Base-by-base conservation (phyloP, 305 asterid species). In the Galium porrigens region DNA sequence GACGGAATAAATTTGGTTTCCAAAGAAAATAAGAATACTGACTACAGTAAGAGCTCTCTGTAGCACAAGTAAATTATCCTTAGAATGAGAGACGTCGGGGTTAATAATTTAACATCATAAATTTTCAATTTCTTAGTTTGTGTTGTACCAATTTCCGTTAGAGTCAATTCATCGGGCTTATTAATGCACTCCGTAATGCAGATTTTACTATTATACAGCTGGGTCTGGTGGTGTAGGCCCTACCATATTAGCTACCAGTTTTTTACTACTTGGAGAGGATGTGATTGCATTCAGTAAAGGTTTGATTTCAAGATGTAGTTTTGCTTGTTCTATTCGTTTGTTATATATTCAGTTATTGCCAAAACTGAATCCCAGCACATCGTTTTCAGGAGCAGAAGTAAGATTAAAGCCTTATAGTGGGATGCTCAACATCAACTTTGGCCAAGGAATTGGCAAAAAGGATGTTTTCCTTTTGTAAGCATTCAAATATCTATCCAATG, bases 211-310 rank as follows among this genome's bases (percentile, higher is more conserved):
- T 79, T 86, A 85, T 73, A 88, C 98, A 56, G 98, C 98, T 69
- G 98, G 98, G 67, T 81, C 95, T 10, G 98, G 95, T 67, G 96
- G 98, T 70, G 96, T 89, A 64, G 96, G 98, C 68, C 95, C 96
- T 17, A 88, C 95, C 32, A 91, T 91, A 79, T 77, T 86, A 71
- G 80, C 96, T 2, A 89, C 95, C 63, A 86, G 96, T 69, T 91
- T 91, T 75, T 80, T 89, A 77, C 98, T 91, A 77, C 86, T 91
- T 27, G 98, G 96, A 73, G 95, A 91, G 81, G 91, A 91, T 66
- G 98, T 88, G 46, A 74, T 86, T 70, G 98, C 98, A 58, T 91
- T 85, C 68, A 85, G 79, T 68, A 86, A 86, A 91, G 98, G 98
- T 91, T 41, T 58, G 67, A 8, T 65, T 61, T 46, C 22, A 18